phyloP scores from a whole-genome alignment of 371 early-diverging fungal species.

The Circinella umbellata region DNA sequence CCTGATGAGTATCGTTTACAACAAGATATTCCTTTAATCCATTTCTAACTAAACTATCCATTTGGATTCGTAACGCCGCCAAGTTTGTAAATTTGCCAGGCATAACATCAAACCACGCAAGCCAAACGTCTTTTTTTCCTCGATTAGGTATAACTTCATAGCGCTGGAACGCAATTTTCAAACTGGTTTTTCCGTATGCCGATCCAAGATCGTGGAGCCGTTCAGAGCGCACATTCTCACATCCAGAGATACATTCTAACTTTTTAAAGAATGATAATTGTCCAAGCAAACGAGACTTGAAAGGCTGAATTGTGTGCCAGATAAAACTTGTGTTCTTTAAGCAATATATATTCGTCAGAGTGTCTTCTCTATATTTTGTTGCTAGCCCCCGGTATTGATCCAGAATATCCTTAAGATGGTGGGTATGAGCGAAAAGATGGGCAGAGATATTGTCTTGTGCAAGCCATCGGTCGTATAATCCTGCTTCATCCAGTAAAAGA shows the following conservation, averaged over 20 bases:
- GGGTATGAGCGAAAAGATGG: constrained; percentile 11
- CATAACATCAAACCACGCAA: constrained; percentile 15
- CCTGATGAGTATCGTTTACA: constrained; percentile 35
- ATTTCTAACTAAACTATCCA: constrained; percentile 8
- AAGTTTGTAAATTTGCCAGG: not conserved
- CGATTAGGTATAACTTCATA: not conserved
- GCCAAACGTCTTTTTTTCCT: not conserved
- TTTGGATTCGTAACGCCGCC: constrained; percentile 7
- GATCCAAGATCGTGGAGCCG: constrained; percentile 31
- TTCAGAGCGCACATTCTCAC: constrained; percentile 28
- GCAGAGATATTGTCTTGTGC: not conserved
- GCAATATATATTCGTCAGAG: constrained; percentile 22
- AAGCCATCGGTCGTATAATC: not conserved
- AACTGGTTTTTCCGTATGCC: not conserved
- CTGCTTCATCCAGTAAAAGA: not conserved
- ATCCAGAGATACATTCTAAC: constrained; percentile 33
- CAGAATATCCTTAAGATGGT: constrained; percentile 9
- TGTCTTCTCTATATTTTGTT: constrained; percentile 7
- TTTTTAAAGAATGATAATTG: constrained; percentile 44
- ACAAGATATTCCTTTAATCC: constrained; percentile 35
- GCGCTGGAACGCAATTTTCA: not conserved
- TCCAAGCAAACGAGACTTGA: constrained; percentile 27
- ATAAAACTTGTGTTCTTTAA: constrained; percentile 27
- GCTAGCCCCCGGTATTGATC: constrained; percentile 12
- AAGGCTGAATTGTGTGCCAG: constrained; percentile 27